Evolutionary conservation across 345 rosid species (phyloP), one percentile per base, ranked within the genome.

Genomic region (Melaleuca quinquenervia): DNA sequence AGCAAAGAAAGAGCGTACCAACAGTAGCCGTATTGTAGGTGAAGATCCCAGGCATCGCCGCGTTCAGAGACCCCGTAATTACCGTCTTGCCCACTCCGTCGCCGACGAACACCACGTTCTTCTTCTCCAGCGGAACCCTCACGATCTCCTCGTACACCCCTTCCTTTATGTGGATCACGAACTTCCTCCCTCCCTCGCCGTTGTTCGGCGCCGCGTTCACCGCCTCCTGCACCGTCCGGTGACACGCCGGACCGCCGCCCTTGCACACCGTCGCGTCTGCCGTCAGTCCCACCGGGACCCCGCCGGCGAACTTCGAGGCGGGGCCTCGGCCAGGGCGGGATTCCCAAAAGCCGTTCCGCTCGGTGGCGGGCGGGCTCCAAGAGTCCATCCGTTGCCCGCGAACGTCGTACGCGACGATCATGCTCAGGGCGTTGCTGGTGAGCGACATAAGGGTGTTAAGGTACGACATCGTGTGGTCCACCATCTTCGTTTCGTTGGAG

Each of bases 61-160:
- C 96, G 26, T 85, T 90, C 32, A 90, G 83, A 16, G 96, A 90
- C 10, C 96, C 95, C 1, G 98, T 91, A 85, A 97, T 95, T 54
- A 97, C 94, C n/a, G 99, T 95, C 90, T 92, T 96, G 85, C 98
- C 97, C 91, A 89, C 93, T 41, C 98, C 98, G 3, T 95, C 98
- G 1, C 99, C 99, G 26, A 94, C 50, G 27, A 96, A 95, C 50
- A 97, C 98, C 1, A 97, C 93, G 85, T 94, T 94, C 89, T 87
- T 96, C 89, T 95, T 97, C 94, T 90, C 94, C 51, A 95, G 86
- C 89, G 96, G 96, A 84, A 97, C 93, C 86, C 92, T 90, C 24
- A 97, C 95, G 52, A 87, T 93, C 91, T 97, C 99, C 48, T 94
- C 90, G 6, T 97, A 97, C 2, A 93, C 92, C 6, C 98, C 98